Conservation (phyloP, 495 filamentous ascomycete genomes). For the Recurvomyces mirabilis region DNA sequence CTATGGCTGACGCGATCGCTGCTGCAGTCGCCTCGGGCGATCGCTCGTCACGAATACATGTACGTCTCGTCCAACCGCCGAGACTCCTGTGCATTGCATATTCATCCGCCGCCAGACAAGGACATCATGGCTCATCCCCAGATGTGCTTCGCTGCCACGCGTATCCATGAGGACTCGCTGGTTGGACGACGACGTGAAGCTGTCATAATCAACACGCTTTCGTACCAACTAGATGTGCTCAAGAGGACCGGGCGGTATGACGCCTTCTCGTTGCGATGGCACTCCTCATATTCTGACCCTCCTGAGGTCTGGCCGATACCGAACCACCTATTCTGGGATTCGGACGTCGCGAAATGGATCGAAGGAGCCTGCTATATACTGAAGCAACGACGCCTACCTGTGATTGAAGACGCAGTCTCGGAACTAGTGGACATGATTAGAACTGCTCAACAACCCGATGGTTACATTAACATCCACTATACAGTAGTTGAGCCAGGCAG, state of each 20-base stretch:
- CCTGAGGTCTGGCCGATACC: conserved; percentile 41
- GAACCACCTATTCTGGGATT: conserved; percentile 49
- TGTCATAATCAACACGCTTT: background rate
- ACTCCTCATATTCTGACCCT: conserved; percentile 39
- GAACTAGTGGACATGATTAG: conserved; percentile 47
- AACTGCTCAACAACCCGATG: conserved; percentile 43
- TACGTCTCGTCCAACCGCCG: too few relatives aligned
- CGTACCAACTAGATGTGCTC: conserved; percentile 38
- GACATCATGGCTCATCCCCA: conserved; percentile 1
- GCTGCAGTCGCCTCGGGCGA: too few relatives aligned
- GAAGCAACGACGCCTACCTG: conserved; percentile 33
- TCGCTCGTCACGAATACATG: too few relatives aligned
- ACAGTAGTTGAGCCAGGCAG: conserved; percentile 42
- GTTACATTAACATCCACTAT: conserved; percentile 51
- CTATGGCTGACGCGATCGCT: too few relatives aligned
- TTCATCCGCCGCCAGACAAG: too few relatives aligned
- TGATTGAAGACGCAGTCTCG: conserved; percentile 41
- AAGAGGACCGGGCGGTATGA: conserved; percentile 45
- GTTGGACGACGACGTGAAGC: background rate
- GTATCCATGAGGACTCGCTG: background rate
- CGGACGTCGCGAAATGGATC: conserved; percentile 50
- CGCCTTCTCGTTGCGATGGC: conserved; percentile 43
- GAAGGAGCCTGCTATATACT: conserved; percentile 48
- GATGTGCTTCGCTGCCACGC: background rate
- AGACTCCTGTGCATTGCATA: too few relatives aligned